A percentile compares a stretch with the other conserved stretches of the same genome.
Conservation (phyloP, 805 yeast species). For the Kluyveromyces lactis region DNA sequence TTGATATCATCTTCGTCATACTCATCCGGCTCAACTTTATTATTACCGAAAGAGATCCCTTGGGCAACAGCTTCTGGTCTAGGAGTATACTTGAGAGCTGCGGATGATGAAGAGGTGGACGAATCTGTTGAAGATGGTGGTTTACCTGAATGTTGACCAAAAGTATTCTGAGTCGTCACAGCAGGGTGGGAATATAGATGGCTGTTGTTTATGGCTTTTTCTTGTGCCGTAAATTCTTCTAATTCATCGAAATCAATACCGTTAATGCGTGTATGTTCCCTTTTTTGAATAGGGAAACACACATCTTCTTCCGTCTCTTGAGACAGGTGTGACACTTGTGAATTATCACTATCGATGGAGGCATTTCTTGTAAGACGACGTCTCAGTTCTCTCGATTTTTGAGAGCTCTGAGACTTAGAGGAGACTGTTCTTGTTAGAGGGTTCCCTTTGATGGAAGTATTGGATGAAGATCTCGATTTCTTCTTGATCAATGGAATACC, state of each 20-base stretch:
- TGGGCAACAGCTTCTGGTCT: constrained; percentile 8
- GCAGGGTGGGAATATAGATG: neutral
- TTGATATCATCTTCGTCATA: constrained; percentile 5
- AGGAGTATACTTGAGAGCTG: constrained; percentile 61
- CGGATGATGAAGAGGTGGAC: constrained; percentile 33
- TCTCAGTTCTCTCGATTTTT: constrained; percentile 29
- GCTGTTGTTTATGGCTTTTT: neutral
- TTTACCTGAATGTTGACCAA: neutral
- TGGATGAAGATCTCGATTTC: constrained; percentile 8
- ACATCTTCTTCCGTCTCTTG: constrained; percentile 97
- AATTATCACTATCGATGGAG: constrained; percentile 53
- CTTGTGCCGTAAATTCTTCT: constrained; percentile 50
- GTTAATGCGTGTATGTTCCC: constrained; percentile 47
- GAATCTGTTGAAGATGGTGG: constrained; percentile 28
- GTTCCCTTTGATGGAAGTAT: constrained; percentile 6
- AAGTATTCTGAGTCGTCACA: neutral
- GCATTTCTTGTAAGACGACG: constrained; percentile 26
- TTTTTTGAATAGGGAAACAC: constrained; percentile 82
- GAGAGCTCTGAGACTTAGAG: constrained; percentile 12
- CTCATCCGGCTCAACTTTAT: constrained; percentile 30
- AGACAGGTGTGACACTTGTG: constrained; percentile 67
- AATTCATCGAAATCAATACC: constrained; percentile 90
- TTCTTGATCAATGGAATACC: constrained; percentile 3
- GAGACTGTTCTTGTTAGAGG: constrained; percentile 8
- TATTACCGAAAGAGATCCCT: constrained; percentile 35